Evolutionary conservation across 192 early-diverging fungal genomes (phyloP).

Genomic region (Anaeromyces robustus): DNA sequence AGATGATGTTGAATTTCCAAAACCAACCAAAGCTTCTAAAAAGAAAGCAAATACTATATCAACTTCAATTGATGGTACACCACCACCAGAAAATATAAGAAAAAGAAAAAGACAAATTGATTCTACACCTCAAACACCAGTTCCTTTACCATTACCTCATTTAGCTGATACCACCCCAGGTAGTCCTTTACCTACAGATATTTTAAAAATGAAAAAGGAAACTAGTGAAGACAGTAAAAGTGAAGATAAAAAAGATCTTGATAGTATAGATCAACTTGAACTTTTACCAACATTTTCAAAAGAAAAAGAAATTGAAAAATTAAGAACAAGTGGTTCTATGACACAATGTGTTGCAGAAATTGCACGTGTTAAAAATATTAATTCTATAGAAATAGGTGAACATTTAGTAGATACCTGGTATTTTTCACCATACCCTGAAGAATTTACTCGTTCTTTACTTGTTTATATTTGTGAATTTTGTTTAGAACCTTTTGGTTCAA

Average conservation of each 20-base stretch:
- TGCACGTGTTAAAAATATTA: slow-evolving; percentile 87
- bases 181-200: neutral
- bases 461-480: slow-evolving; percentile 97
- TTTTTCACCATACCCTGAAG: slow-evolving; percentile 91
- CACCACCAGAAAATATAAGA: slow-evolving; percentile 19
- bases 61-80: slow-evolving; percentile 18
- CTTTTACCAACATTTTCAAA: slow-evolving; percentile 56
- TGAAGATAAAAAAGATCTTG: slow-evolving; percentile 6
- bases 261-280: neutral
- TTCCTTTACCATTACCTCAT: neutral
- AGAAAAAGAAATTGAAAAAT: slow-evolving; percentile 89
- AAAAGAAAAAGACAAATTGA: slow-evolving; percentile 11
- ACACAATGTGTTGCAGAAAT: slow-evolving; percentile 90
- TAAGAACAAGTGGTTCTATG: slow-evolving; percentile 86
- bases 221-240: neutral
- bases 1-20: slow-evolving; percentile 53
- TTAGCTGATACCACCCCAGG: neutral
- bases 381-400: slow-evolving; percentile 80
- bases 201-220: neutral
- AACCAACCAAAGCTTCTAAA: slow-evolving; percentile 21
- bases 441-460: slow-evolving; percentile 57
- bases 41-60: slow-evolving; percentile 16
- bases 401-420: slow-evolving; percentile 94
- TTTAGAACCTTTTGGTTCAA: slow-evolving; percentile 59
- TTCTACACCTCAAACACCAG: slow-evolving; percentile 1